Evolutionary conservation across 495 filamentous ascomycete species (phyloP).

Genomic region (Daldinia bambusicola): DNA sequence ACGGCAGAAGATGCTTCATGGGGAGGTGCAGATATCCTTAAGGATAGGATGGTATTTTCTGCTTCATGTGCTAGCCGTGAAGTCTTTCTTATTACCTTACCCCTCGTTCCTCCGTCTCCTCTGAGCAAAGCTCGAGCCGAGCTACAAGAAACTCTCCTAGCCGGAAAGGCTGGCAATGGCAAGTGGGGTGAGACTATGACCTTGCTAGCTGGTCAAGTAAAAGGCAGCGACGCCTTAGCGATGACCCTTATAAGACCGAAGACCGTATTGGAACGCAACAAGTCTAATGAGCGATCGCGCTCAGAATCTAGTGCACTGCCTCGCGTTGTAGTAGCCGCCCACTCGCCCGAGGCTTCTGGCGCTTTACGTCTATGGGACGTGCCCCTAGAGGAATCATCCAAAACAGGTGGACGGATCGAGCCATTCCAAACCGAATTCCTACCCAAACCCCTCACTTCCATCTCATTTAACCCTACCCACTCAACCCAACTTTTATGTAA

Average conservation of each 20-base stretch:
- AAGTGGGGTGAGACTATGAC: slow-evolving; percentile 71
- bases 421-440: slow-evolving; percentile 73
- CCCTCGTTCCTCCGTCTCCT: slow-evolving; percentile 77
- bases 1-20: slow-evolving; percentile 60
- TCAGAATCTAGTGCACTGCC: slow-evolving; percentile 42
- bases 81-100: slow-evolving; percentile 75
- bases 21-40: slow-evolving; percentile 69
- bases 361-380: slow-evolving; percentile 61
- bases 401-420: slow-evolving; percentile 55
- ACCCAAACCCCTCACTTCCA: slow-evolving; percentile 68
- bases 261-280: slow-evolving; percentile 44
- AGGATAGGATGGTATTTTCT: slow-evolving; percentile 72
- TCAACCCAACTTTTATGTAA: slow-evolving; percentile 73
- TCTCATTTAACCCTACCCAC: slow-evolving; percentile 77
- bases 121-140: slow-evolving; percentile 62
- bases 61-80: slow-evolving; percentile 76
- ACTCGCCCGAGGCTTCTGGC: slow-evolving; percentile 74
- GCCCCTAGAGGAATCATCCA: slow-evolving; percentile 52
- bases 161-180: slow-evolving; percentile 61
- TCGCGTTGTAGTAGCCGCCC: slow-evolving; percentile 61
- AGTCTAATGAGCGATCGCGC: slow-evolving; percentile 51
- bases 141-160: slow-evolving; percentile 55
- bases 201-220: slow-evolving; percentile 66
- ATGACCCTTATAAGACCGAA: slow-evolving; percentile 69
- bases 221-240: slow-evolving; percentile 71